Conservation (phyloP, 2,329 filamentous ascomycete species). For the Triangularia verruculosa region DNA sequence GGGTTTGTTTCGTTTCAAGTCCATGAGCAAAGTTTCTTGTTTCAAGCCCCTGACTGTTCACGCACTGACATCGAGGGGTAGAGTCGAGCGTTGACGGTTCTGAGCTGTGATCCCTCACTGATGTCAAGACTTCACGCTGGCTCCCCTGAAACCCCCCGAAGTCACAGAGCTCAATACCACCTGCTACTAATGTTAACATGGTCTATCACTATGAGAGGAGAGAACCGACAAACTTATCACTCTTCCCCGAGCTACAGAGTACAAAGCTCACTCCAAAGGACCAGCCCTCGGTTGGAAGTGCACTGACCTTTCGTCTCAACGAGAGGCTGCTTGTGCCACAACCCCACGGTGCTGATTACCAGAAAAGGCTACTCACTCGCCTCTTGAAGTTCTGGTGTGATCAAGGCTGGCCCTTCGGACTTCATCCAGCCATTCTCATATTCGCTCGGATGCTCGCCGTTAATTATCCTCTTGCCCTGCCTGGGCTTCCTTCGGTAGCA, state of each 20-base stretch:
- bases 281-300: not conserved
- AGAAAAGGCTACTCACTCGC: not conserved
- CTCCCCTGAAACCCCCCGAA: not conserved
- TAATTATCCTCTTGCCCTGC: not conserved
- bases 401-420: not conserved
- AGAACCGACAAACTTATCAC: not conserved
- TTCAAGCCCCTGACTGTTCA: slow-evolving; percentile 15
- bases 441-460: not conserved
- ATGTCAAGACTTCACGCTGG: not conserved
- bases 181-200: not conserved
- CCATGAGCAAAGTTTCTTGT: slow-evolving; percentile 11
- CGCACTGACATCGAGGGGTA: slow-evolving; percentile 16
- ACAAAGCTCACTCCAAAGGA: not conserved
- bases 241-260: not conserved
- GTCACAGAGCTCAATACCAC: too few species aligned
- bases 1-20: slow-evolving; percentile 24
- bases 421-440: not conserved
- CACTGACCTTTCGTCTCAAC: not conserved
- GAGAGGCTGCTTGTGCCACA: not conserved
- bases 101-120: not conserved
- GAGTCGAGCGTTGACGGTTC: not conserved
- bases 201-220: not conserved
- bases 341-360: not conserved
- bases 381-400: not conserved
- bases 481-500: not conserved